Percentiles rank a stretch among this genome's conserved stretches.
phyloP scores from a whole-genome alignment of 371 early-diverging fungal species.

The Zopfochytrium polystomum region DNA sequence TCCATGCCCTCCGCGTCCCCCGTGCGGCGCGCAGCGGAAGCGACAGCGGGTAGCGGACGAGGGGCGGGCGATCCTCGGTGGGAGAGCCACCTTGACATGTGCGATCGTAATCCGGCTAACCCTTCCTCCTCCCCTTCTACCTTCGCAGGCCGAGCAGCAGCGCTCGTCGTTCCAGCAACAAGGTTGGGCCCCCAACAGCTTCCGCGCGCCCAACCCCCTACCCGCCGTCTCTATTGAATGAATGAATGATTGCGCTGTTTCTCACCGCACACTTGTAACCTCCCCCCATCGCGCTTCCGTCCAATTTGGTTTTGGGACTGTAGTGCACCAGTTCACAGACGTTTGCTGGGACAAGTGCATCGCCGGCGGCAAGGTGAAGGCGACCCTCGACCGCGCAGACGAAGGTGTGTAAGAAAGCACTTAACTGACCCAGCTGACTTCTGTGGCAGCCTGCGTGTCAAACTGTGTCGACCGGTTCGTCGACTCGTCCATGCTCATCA shows the following conservation, averaged over 20 bases:
- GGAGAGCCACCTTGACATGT: too few species aligned
- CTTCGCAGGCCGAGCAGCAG: slow-evolving; percentile 20
- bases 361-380: slow-evolving; percentile 19
- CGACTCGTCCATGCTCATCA: slow-evolving; percentile 23
- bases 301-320: not conserved
- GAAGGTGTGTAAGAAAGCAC: slow-evolving; percentile 12
- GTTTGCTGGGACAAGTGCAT: slow-evolving; percentile 36
- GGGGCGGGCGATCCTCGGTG: too few species aligned
- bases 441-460: slow-evolving; percentile 12
- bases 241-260: not conserved
- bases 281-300: not conserved
- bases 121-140: not conserved
- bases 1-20: too few species aligned
- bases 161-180: slow-evolving; percentile 20
- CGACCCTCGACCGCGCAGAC: slow-evolving; percentile 19
- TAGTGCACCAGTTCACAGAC: slow-evolving; percentile 15
- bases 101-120: not conserved
- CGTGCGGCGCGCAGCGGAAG: too few species aligned
- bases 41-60: too few species aligned
- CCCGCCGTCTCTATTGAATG: not conserved
- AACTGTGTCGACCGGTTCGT: slow-evolving; percentile 28
- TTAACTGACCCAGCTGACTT: not conserved
- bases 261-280: not conserved
- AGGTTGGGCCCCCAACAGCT: not conserved
- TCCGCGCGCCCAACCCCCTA: not conserved